Conservation (phyloP, 2,329 filamentous ascomycete genomes). For the Sarocladiaceae sp. region DNA sequence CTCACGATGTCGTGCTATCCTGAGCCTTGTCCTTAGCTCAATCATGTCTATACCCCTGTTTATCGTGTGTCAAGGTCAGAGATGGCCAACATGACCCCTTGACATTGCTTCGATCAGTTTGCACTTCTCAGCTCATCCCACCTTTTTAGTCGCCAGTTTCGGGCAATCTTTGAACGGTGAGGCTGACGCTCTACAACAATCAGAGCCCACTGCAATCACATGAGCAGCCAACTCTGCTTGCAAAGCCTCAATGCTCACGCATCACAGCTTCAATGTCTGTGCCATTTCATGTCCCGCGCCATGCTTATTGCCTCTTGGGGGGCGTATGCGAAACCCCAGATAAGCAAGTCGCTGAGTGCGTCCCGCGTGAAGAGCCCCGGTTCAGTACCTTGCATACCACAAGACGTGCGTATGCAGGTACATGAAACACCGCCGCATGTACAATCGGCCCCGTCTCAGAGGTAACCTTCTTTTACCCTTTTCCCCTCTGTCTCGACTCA, state of each 20-base stretch:
- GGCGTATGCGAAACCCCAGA: background rate
- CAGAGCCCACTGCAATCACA: background rate
- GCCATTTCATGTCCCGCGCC: background rate
- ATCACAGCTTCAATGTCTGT: slow-evolving; percentile 3
- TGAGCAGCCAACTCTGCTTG: background rate
- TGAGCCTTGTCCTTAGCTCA: background rate
- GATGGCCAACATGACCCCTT: too few relatives aligned
- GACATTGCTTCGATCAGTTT: background rate
- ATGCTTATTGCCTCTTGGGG: background rate
- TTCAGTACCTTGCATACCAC: background rate
- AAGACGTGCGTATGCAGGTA: slow-evolving; percentile 1
- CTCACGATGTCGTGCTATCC: background rate
- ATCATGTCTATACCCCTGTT: background rate
- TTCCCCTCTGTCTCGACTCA: background rate
- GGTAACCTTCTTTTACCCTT: background rate
- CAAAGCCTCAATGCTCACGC: background rate
- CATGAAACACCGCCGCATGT: slow-evolving; percentile 3
- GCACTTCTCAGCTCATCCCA: background rate
- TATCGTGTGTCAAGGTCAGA: background rate
- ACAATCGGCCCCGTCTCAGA: background rate
- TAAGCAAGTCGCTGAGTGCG: background rate
- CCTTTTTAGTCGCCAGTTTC: too few relatives aligned
- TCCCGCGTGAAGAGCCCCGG: too few relatives aligned
- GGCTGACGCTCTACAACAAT: background rate
- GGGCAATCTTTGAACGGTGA: background rate